Percentiles rank a stretch among this genome's conserved stretches.
Evolutionary conservation across 768 basidiomycete genomes (phyloP).

Genomic region (Chalciporus sphaerocephalus): DNA sequence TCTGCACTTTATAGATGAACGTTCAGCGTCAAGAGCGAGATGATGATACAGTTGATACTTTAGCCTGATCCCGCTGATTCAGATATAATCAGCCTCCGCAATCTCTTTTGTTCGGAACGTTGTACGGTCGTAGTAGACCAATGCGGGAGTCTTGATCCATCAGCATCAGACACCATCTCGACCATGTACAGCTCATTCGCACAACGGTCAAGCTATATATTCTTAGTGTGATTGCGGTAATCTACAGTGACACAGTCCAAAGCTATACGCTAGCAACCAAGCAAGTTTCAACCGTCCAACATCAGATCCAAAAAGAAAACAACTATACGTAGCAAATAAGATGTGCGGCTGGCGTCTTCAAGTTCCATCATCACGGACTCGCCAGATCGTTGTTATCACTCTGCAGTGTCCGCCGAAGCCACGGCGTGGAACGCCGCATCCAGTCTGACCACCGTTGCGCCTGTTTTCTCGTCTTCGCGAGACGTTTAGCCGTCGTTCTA

Average conservation of each 20-base stretch:
- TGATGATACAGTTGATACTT: too few species aligned
- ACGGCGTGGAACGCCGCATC: constrained; percentile 22
- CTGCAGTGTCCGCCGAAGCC: constrained; percentile 23
- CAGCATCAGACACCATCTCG: too few species aligned
- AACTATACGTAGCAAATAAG: background rate
- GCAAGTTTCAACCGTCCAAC: background rate
- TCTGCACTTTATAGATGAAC: background rate
- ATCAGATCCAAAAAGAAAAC: background rate
- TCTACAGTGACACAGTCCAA: too few species aligned
- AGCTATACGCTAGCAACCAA: background rate
- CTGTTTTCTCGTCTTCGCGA: constrained; percentile 19
- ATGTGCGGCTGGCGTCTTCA: background rate
- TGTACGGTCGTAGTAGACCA: too few species aligned
- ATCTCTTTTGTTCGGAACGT: too few species aligned
- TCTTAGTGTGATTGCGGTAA: too few species aligned
- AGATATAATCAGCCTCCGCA: too few species aligned
- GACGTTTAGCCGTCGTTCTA: constrained; percentile 8
- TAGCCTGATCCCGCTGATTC: too few species aligned
- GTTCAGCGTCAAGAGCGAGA: too few species aligned
- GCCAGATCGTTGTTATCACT: constrained; percentile 1
- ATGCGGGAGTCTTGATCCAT: too few species aligned
- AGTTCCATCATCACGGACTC: background rate
- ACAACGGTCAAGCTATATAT: too few species aligned
- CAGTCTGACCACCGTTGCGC: constrained; percentile 27
- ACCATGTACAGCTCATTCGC: too few species aligned